Conservation (phyloP, 768 basidiomycete genomes). For the Tylopilus sp. region DNA sequence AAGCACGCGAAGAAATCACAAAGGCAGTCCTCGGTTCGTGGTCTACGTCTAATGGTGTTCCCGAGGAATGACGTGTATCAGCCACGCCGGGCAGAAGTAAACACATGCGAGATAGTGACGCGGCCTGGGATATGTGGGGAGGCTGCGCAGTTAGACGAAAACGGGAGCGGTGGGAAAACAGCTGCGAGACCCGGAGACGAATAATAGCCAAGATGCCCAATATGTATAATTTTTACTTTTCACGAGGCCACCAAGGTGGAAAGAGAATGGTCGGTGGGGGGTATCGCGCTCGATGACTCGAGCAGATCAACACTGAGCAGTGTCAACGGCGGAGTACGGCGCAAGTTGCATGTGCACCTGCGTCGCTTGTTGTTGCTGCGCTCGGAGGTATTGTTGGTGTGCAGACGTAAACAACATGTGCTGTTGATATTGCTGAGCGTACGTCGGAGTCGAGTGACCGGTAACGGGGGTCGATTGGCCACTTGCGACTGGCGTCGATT, state of each 20-base stretch:
- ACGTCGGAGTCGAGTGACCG: slow-evolving; percentile 29
- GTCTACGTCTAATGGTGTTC: slow-evolving; percentile 19
- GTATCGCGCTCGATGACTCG: slow-evolving; percentile 13
- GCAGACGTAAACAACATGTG: slow-evolving; percentile 37
- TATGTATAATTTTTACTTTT: slow-evolving; percentile 39
- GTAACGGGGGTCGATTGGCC: slow-evolving; percentile 32
- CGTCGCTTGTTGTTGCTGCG: slow-evolving; percentile 32
- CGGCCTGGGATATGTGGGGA: slow-evolving; percentile 35
- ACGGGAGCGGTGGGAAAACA: slow-evolving; percentile 10
- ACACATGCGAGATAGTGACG: neutral
- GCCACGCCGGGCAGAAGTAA: slow-evolving; percentile 9
- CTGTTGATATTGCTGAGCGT: slow-evolving; percentile 34
- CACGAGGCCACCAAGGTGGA: neutral
- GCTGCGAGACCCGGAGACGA: slow-evolving; percentile 5
- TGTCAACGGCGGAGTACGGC: slow-evolving; percentile 18
- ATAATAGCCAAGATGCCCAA: slow-evolving; percentile 32
- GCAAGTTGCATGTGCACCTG: slow-evolving; percentile 28
- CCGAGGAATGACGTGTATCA: slow-evolving; percentile 8
- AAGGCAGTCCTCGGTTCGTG: slow-evolving; percentile 3
- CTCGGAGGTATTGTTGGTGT: slow-evolving; percentile 36
- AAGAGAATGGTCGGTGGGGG: neutral
- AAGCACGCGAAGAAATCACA: neutral
- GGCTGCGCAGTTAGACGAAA: slow-evolving; percentile 21
- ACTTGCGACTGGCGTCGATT: slow-evolving; percentile 31
- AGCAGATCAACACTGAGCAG: slow-evolving; percentile 15